These are phyloP conservation scores for Canna indica DNA, from an alignment of 176 grass and related monocot genomes.

Conservation along the genomic window DNA sequence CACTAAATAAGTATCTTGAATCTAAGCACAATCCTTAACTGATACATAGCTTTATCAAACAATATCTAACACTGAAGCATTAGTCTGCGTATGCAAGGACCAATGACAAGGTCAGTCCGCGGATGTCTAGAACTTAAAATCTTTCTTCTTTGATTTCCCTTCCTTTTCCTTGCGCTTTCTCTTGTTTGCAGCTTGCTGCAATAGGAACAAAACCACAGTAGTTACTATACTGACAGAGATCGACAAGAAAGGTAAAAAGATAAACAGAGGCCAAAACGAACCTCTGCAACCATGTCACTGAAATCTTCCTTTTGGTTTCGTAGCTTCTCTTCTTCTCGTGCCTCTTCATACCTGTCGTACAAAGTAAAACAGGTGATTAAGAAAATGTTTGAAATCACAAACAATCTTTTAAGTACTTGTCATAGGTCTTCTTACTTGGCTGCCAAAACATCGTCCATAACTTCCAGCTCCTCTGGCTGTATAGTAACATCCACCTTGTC, in stretches of 20 bases:
- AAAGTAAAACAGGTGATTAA: neutral
- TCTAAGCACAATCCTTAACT: neutral
- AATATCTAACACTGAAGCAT: neutral
- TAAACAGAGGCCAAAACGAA: slow-evolving; percentile 2
- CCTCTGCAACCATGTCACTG: slow-evolving; percentile 98
- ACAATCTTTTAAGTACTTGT: neutral
- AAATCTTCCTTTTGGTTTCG: slow-evolving; percentile 96
- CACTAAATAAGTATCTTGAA: neutral
- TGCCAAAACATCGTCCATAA: slow-evolving; percentile 94
- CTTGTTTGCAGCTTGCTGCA: slow-evolving; percentile 73
- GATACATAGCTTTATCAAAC: neutral
- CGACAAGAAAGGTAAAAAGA: no score
- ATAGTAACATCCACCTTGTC: slow-evolving; percentile 99
- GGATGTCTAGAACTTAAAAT: slow-evolving; percentile 77
- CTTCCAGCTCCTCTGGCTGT: slow-evolving; percentile 89
- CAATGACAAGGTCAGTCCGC: neutral
- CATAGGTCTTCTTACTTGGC: slow-evolving; percentile 57
- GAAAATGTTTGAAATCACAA: neutral
- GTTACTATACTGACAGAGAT: no score
- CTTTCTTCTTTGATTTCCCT: slow-evolving; percentile 89
- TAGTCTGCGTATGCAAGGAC: neutral
- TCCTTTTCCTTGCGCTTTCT: slow-evolving; percentile 92
- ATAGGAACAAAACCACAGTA: no score
- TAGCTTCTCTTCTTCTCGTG: slow-evolving; percentile 74
- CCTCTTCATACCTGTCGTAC: slow-evolving; percentile 66